Base-by-base conservation (phyloP, 2,329 filamentous ascomycete genomes). In the Sporothrix schenckii region DNA sequence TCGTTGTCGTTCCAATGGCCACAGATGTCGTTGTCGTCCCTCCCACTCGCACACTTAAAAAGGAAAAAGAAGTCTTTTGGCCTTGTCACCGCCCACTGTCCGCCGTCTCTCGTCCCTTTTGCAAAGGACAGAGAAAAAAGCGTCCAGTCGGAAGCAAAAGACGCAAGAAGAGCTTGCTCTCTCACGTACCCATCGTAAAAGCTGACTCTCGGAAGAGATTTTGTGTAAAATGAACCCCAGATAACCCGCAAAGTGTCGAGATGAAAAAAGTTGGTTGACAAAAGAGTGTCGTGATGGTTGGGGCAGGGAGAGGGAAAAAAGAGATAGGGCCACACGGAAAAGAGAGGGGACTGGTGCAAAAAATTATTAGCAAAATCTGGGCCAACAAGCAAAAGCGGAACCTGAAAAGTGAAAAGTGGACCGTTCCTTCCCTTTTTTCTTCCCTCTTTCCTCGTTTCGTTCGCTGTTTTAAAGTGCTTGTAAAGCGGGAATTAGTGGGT, bases 151-250 rank as follows among this genome's bases (percentile, higher is more conserved):
- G 14, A 30, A 50, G 39, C 21, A 56, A 54, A 54, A 49, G 58
- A 52, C 9, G 9, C 3, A 24, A 56, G 66, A 9, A 44, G 41
- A 21, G 58, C 54, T 69, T 68, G 53, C 69, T 74, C 75, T 77
- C 76, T 80, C 84, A 86, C 86, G 83, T 88, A 88, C 86, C 86
- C 86, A 88, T 88, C 82, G 83, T 87, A 84, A 81, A 83, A 81
- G 84, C 77, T 79, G 79, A 79, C 79, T 80, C 66, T 70, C 44
- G 58, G 56, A 60, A 68, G 47, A 70, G 68, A 66, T 68, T 63
- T 68, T 39, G 16, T 54, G 60, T 69, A 49, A 53, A 53, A 69
- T 69, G 66, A 69, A 44, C 71, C 73, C 73, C 69, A 70, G 16
- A 66, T 47, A 61, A 65, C 24, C 69, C 72, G 24, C 66, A 68